These are phyloP conservation scores for Fusarium sp. DNA, from an alignment of 2,329 filamentous ascomycete genomes.

Conservation along the genomic window DNA sequence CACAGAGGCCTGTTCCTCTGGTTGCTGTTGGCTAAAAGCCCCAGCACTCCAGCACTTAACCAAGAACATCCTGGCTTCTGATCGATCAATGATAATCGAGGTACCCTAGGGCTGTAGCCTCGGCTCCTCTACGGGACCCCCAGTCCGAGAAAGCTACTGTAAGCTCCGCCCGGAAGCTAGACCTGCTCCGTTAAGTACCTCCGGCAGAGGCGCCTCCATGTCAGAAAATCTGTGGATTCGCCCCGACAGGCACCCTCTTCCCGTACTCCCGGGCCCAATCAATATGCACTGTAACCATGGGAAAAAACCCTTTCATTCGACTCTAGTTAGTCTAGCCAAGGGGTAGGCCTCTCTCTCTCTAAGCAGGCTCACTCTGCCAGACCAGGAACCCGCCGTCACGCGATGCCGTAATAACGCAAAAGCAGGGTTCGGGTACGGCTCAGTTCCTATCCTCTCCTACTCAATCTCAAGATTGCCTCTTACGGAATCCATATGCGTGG, in stretches of 20 bases:
- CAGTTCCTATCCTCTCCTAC: constrained; percentile 5
- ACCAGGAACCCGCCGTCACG: constrained; percentile 40
- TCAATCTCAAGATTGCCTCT: constrained; percentile 14
- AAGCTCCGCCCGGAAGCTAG: constrained; percentile 22
- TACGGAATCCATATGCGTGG: constrained; percentile 21
- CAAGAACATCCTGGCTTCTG: constrained; percentile 18
- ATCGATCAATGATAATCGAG: constrained; percentile 31
- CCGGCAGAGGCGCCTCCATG: constrained; percentile 1
- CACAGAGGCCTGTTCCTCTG: constrained; percentile 10
- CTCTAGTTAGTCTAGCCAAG: constrained; percentile 31
- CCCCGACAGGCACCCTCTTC: constrained; percentile 1
- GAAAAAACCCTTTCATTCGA: constrained; percentile 11
- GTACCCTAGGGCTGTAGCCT: constrained; percentile 10
- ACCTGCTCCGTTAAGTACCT: constrained; percentile 8
- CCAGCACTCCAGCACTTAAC: constrained; percentile 1
- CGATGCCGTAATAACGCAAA: constrained; percentile 24
- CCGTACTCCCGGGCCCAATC: constrained; percentile 14
- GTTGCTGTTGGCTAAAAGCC: constrained; percentile 11
- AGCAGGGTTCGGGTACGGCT: constrained; percentile 12
- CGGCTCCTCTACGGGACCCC: constrained; percentile 12
- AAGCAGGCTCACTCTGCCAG: neutral
- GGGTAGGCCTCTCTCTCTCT: neutral
- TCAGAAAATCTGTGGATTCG: constrained; percentile 1
- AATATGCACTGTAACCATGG: constrained; percentile 16
- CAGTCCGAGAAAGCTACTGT: neutral